phyloP scores from a whole-genome alignment of 495 filamentous ascomycete genomes.

The Astrothelium subdiscretum region DNA sequence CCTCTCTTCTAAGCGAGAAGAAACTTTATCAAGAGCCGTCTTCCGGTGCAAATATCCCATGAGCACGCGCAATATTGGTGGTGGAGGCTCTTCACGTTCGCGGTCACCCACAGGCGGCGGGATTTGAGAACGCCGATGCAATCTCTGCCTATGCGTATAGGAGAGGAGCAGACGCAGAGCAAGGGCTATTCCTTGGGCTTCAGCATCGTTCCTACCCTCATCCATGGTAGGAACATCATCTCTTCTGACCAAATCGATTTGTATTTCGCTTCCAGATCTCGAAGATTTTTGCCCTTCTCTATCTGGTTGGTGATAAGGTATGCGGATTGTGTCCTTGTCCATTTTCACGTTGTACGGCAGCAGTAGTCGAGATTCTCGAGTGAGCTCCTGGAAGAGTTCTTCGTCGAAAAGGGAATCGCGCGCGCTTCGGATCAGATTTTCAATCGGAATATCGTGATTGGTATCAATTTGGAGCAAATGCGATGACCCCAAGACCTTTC shows the following conservation, averaged over 20 bases:
- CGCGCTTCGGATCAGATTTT: constrained; percentile 63
- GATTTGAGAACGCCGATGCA: constrained; percentile 9
- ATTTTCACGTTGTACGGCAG: constrained; percentile 53
- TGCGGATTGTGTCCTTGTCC: constrained; percentile 42
- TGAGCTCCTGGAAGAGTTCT: constrained; percentile 87
- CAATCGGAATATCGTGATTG: constrained; percentile 31
- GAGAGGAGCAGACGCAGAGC: constrained; percentile 16
- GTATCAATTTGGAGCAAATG: constrained; percentile 29
- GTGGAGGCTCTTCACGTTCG: constrained; percentile 3
- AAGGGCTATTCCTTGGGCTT: constrained; percentile 12
- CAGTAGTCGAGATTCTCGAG: constrained; percentile 63
- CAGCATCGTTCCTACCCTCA: background rate
- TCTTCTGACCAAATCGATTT: constrained; percentile 10
- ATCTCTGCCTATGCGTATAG: constrained; percentile 13
- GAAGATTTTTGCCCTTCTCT: background rate
- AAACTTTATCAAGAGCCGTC: background rate
- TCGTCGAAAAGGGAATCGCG: constrained; percentile 83
- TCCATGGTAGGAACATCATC: constrained; percentile 3
- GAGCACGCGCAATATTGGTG: constrained; percentile 12
- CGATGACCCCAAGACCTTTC: constrained; percentile 42
- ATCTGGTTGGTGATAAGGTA: background rate
- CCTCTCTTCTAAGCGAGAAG: background rate
- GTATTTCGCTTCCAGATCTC: background rate
- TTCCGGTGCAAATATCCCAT: constrained; percentile 6
- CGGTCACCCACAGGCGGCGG: constrained; percentile 13